These are phyloP conservation scores for Didymella pomorum DNA, from an alignment of 2,329 filamentous ascomycete genomes.

Conservation along the genomic window DNA sequence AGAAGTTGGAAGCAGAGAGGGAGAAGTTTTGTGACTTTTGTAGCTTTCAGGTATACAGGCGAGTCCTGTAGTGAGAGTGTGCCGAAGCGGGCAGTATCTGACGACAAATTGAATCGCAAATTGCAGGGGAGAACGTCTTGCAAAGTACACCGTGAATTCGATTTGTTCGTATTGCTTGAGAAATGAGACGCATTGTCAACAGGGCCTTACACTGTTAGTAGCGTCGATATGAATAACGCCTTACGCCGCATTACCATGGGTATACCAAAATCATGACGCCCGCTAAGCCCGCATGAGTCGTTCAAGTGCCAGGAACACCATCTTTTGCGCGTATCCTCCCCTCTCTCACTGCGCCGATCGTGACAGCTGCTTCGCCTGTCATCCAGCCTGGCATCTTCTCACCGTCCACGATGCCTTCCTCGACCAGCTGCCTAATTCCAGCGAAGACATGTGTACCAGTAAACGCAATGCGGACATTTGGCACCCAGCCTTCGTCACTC, in stretches of 20 bases:
- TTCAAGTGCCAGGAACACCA: slow-evolving; percentile 36
- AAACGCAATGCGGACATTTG: slow-evolving; percentile 71
- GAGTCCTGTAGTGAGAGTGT: no score
- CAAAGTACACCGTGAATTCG: no score
- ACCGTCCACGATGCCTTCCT: slow-evolving; percentile 77
- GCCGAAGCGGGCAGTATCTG: no score
- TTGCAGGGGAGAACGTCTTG: no score
- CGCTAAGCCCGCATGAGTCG: slow-evolving; percentile 14
- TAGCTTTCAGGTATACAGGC: no score
- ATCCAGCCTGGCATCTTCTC: slow-evolving; percentile 87
- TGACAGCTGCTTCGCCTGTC: slow-evolving; percentile 86
- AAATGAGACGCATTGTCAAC: no score
- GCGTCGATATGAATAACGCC: background rate
- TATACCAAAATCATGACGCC: slow-evolving; percentile 33
- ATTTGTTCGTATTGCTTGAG: no score
- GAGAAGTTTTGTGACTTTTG: no score
- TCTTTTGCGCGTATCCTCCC: slow-evolving; percentile 64
- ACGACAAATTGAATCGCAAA: no score
- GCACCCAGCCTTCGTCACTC: slow-evolving; percentile 58
- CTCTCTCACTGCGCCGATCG: slow-evolving; percentile 71
- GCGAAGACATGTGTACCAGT: slow-evolving; percentile 81
- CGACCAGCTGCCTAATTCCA: slow-evolving; percentile 79
- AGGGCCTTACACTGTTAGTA: no score
- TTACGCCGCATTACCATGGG: slow-evolving; percentile 32
- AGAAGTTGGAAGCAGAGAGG: no score